Evolutionary conservation across 441 rosid genomes (phyloP).

Genomic region (Pelargonium myrrhifolium): DNA sequence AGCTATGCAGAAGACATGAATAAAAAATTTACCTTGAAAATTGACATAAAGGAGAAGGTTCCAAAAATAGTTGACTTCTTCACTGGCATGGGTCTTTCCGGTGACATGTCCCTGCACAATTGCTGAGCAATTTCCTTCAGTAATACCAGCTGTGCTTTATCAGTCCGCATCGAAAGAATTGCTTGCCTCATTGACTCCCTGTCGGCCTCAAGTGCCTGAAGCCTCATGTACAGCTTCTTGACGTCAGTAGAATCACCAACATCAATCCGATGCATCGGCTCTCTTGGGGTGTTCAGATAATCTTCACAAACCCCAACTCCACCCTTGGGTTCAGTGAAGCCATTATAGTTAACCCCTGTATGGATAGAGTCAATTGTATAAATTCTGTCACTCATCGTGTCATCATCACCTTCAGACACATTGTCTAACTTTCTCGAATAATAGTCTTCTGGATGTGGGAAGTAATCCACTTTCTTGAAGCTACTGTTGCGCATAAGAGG

Average conservation of each 20-base stretch:
- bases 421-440: slow-evolving; percentile 36
- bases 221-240: slow-evolving; percentile 75
- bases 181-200: slow-evolving; percentile 98
- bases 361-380: slow-evolving; percentile 82
- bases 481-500: slow-evolving; percentile 38
- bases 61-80: slow-evolving; percentile 41
- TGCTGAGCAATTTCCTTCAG: slow-evolving; percentile 95
- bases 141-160: slow-evolving; percentile 77
- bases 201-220: slow-evolving; percentile 95
- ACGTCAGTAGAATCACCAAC: slow-evolving; percentile 62
- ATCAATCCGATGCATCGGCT: slow-evolving; percentile 37
- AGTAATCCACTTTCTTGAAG: slow-evolving; percentile 47
- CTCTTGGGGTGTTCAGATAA: slow-evolving; percentile 44
- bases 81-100: slow-evolving; percentile 48
- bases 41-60: slow-evolving; percentile 46
- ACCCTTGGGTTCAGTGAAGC: slow-evolving; percentile 30
- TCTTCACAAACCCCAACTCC: slow-evolving; percentile 42
- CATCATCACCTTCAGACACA: slow-evolving; percentile 57
- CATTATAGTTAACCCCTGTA: slow-evolving; percentile 30
- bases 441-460: slow-evolving; percentile 30
- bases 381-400: slow-evolving; percentile 62
- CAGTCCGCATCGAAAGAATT: slow-evolving; percentile 87
- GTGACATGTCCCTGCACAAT: slow-evolving; percentile 59
- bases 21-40: slow-evolving; percentile 24
- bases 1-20: neutral